Conservation (phyloP, 345 rosid species). For the Bretschneidera sinensis region DNA sequence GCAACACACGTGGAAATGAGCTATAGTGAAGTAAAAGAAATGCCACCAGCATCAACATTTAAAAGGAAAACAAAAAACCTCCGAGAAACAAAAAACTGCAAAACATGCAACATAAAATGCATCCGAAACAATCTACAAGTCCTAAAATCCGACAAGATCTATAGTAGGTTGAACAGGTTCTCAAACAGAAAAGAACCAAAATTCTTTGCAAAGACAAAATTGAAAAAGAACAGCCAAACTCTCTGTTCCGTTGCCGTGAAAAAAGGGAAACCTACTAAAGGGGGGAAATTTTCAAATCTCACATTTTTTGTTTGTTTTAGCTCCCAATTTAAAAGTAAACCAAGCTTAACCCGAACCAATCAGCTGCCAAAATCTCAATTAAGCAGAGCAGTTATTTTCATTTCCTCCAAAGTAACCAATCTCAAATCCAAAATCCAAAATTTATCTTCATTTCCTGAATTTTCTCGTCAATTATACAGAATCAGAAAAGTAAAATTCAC, state of each 20-base stretch:
- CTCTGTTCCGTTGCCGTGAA: neutral
- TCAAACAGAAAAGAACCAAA: neutral
- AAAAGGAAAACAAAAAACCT: too few relatives aligned
- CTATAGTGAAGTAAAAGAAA: too few relatives aligned
- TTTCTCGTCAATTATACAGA: conserved; percentile 17
- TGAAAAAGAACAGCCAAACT: neutral
- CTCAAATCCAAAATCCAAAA: conserved; percentile 11
- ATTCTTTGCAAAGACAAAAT: neutral
- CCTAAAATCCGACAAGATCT: too few relatives aligned
- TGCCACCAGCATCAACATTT: too few relatives aligned
- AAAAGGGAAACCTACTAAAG: neutral
- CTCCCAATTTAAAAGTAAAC: conserved; percentile 3
- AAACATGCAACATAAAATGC: too few relatives aligned
- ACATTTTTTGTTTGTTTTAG: neutral
- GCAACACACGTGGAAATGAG: too few relatives aligned
- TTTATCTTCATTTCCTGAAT: conserved; percentile 9
- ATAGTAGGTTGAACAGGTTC: too few relatives aligned
- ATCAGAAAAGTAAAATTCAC: neutral
- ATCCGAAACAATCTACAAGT: too few relatives aligned
- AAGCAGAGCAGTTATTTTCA: neutral
- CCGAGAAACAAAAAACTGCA: too few relatives aligned
- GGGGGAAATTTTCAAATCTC: neutral
- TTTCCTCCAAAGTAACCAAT: neutral
- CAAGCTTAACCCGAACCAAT: conserved; percentile 3
- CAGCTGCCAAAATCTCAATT: neutral